Base-by-base conservation (phyloP, 345 rosid genomes). In the Aquilaria yunnanensis region DNA sequence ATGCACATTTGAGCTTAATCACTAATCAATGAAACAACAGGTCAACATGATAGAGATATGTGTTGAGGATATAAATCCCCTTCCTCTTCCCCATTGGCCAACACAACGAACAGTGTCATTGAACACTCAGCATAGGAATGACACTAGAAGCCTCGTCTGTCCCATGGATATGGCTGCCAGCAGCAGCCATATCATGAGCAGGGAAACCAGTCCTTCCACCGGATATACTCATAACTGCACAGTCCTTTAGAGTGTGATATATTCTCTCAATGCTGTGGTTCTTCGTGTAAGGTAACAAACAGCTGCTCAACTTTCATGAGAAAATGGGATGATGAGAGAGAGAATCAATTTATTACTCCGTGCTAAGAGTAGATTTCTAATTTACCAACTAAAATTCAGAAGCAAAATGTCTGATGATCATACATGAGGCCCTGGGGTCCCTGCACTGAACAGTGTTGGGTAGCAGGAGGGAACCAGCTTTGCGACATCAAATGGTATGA, bases 91-190 rank as follows among this genome's bases (percentile, higher is more conserved):
- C 32, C 88, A 90, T 78, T 83, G 90, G 70, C 84, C 90, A 72
- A 83, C 88, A 66, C 83, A 87, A 57, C 88, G 85, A 33, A 90
- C 95, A 72, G 95, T 87, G 59, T 87, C 90, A 79, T 81, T 83
- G 65, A 87, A 87, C 56, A 85, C 90, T 34, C 83, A 73, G 45
- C 85, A 66, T 89, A 88, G 86, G 0, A 74, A 91, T 83, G 48
- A 93, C 97, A 78, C 85, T 83, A n/a, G 93, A 90, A 43, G 81
- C 72, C 63, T 91, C 96, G 75, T 90, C 88, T 43, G 91, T 81
- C 43, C 90, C 97, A 67, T 83, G 78, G 61, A 82, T 81, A 57
- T 83, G 76, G 67, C 84, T 83, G 14, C 87, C 83, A 50, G 84
- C 78, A 3, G 93, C 87, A 78, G 80, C 82, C 47, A 83, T 78